Evolutionary conservation across 2,329 filamentous ascomycete species (phyloP), one percentile per base, ranked within the genome.

Genomic region (Chrysosporium keratinophilum): DNA sequence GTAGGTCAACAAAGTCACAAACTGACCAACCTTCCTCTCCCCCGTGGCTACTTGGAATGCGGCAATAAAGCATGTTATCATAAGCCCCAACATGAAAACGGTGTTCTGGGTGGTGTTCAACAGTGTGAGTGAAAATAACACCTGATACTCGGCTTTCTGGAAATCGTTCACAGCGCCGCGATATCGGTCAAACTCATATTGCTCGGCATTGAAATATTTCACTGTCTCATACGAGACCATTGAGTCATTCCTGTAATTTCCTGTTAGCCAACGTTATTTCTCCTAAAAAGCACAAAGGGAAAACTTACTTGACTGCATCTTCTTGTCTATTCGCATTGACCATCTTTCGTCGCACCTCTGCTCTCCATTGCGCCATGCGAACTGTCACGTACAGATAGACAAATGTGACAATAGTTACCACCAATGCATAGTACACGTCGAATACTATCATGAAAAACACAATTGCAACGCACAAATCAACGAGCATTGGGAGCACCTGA

Each of bases 141-240:
- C 86, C 62, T 84, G 81, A 56, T 84, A 85, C 68, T 91, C 87
- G 48, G 86, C 85, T 40, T 72, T 73, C 65, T 91, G 87, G 67
- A 83, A 91, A 52, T 79, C 79, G 44, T 74, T 73, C 52, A 93
- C 86, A 23, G 87, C 85, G 43, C 77, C 71, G 45, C 82, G 78
- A 64, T 89, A 91, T 20, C 87, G 79, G 47, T 77, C 74, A 60
- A 88, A 89, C 64, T 93, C 87, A 64, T 86, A 90, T 1, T 80
- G 75, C 64, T 91, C 87, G 6, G 87, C 87, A 62, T 91, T 91
- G 76, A 93, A 93, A 64, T 91, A 91, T 67, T 91, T 93, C 66
- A 91, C 87, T 1, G 87, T 91, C 73, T 98, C 93, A 68, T 97
- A 98, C n/a, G 89, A 95, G 58, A 93, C 89, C 75, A 98, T 93